Conservation (phyloP, 228 moss, liverwort and hornwort species). For the Sphagnum magellanicum region DNA sequence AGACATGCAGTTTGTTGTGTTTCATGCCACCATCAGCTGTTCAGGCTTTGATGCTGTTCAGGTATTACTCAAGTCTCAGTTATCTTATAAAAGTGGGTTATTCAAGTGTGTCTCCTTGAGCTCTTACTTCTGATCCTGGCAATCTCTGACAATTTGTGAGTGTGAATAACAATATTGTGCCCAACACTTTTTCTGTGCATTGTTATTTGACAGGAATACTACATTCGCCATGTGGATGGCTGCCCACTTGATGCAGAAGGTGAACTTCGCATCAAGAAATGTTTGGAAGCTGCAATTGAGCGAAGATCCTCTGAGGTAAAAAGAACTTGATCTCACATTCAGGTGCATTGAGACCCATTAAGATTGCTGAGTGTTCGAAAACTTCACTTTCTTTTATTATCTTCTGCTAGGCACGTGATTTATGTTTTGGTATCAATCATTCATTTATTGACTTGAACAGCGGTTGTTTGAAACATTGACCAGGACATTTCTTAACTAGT, state of each 20-base stretch:
- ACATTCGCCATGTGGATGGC: constrained; percentile 34
- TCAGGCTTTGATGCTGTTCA: constrained; percentile 48
- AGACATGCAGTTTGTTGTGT: constrained; percentile 70
- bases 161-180: too few species aligned
- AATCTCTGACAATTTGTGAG: background rate
- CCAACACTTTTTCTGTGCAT: background rate
- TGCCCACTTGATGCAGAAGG: constrained; percentile 20
- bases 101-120: background rate
- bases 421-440: background rate
- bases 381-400: background rate
- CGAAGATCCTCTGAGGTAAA: constrained; percentile 40
- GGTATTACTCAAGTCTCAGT: constrained; percentile 12
- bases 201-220: constrained; percentile 27
- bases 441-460: background rate
- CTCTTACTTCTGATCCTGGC: background rate
- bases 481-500: too few species aligned
- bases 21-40: constrained; percentile 79
- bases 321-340: background rate
- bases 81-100: background rate
- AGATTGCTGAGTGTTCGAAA: background rate
- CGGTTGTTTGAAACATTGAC: too few species aligned
- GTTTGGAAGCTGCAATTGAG: constrained; percentile 44
- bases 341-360: too few species aligned
- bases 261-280: constrained; percentile 23
- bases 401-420: background rate